Base-by-base conservation (phyloP, 805 yeast species). In the Lachancea sp. region DNA sequence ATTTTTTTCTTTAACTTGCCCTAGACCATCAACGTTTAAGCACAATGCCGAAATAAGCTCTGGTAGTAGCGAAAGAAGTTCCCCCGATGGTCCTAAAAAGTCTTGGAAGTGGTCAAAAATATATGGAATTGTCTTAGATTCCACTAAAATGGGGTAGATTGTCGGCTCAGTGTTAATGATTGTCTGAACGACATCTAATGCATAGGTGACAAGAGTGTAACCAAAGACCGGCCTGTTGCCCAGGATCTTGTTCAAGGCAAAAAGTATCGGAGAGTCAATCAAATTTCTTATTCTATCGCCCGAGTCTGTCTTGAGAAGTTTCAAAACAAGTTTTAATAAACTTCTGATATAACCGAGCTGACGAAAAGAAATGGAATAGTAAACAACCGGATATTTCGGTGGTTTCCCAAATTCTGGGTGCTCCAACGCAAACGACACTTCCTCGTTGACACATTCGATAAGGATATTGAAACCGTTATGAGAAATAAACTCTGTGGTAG, bases 151-250 rank as follows among this genome's bases (percentile, higher is more conserved):
- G 2, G 84, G 74, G 56, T 75, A 90, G 3, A 95, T 86, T 0
- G 96, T 88, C 8, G 97, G 96, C 56, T 91, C 97, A 52, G 83
- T 85, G 59, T 90, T 91, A 25, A 90, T 79, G 48, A 88, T 85
- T 11, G 75, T 74, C 34, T 82, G 75, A 17, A 88, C 72, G 11
- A 82, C 75, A 49, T 79, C 82, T 31, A 90, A 60, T 0, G 85
- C 74, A 18, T 77, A 69, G 0, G 85, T 70, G 12, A 85, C 61
- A 12, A 86, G 63, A 13, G 78, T 72, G 33, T 79, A 77, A 0
- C 96, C 96, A 68, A 88, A 86, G 0, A 76, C 62, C 0, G 62
- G 51, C 1, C 84, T 78, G 53, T 85, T 69, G 12, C 60, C 55
- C 15, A 90, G 54, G 2, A 90, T 74, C 45, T 68, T 71, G 49